phyloP scores from a whole-genome alignment of 495 filamentous ascomycete species.

The Hypoxylon subgilvum region DNA sequence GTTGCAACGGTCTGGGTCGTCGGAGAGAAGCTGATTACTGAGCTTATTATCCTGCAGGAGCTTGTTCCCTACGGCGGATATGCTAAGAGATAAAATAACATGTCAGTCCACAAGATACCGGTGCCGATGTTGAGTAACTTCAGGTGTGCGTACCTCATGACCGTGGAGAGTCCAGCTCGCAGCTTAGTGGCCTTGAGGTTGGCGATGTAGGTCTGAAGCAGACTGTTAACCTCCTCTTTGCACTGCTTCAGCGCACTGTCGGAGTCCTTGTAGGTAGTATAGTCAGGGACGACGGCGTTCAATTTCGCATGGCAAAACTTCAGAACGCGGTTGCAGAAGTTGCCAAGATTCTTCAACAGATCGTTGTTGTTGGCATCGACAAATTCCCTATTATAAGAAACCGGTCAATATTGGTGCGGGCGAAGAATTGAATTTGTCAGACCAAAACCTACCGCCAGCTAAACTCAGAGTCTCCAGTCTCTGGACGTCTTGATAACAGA shows the following conservation, averaged over 20 bases:
- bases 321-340: slow-evolving; percentile 91
- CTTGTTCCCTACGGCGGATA: slow-evolving; percentile 75
- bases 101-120: slow-evolving; percentile 2
- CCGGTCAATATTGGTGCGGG: slow-evolving; percentile 2
- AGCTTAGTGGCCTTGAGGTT: slow-evolving; percentile 78
- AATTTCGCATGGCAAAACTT: slow-evolving; percentile 86
- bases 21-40: slow-evolving; percentile 78
- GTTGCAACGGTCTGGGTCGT: slow-evolving; percentile 73
- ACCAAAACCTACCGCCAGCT: slow-evolving; percentile 64
- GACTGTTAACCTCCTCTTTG: slow-evolving; percentile 61
- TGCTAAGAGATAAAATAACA: slow-evolving; percentile 43
- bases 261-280: slow-evolving; percentile 57
- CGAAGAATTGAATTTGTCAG: not conserved
- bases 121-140: not conserved
- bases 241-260: slow-evolving; percentile 52
- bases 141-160: slow-evolving; percentile 51
- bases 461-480: slow-evolving; percentile 88
- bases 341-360: slow-evolving; percentile 87
- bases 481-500: slow-evolving; percentile 84
- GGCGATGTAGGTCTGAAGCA: slow-evolving; percentile 71
- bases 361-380: slow-evolving; percentile 88
- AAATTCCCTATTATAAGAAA: slow-evolving; percentile 60
- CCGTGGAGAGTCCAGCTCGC: slow-evolving; percentile 70
- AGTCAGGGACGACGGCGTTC: slow-evolving; percentile 73
- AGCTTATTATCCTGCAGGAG: slow-evolving; percentile 82